Percentiles rank a stretch among this genome's conserved stretches.
Evolutionary conservation across 345 rosid species (phyloP).

Genomic region (Raphanus raphanistrum): DNA sequence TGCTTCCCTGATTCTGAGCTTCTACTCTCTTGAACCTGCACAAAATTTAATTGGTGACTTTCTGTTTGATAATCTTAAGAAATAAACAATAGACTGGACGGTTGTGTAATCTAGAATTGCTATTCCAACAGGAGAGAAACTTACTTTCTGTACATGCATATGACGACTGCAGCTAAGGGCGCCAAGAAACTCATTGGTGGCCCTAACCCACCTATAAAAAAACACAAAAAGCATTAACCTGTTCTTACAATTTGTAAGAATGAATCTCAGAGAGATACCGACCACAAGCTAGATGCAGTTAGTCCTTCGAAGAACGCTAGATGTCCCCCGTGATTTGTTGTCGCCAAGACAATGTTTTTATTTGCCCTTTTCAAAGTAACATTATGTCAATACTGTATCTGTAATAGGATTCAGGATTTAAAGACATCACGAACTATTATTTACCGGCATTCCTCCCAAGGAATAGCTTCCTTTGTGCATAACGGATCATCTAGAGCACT

Average conservation of each 20-base stretch:
- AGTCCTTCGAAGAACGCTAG: slow-evolving; percentile 88
- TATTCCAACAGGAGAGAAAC: background rate
- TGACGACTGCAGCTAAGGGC: slow-evolving; percentile 58
- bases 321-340: slow-evolving; percentile 82
- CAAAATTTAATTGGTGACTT: background rate
- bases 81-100: background rate
- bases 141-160: slow-evolving; percentile 68
- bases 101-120: background rate
- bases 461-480: slow-evolving; percentile 90
- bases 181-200: slow-evolving; percentile 66
- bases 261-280: slow-evolving; percentile 25
- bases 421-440: slow-evolving; percentile 14
- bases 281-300: slow-evolving; percentile 63
- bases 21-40: slow-evolving; percentile 42
- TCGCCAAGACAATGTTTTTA: slow-evolving; percentile 72
- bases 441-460: slow-evolving; percentile 94
- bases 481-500: slow-evolving; percentile 92
- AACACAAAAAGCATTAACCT: background rate
- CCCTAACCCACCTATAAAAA: slow-evolving; percentile 86
- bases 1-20: slow-evolving; percentile 27
- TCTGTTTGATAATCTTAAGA: background rate
- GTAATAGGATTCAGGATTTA: slow-evolving; percentile 5
- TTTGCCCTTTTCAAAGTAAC: slow-evolving; percentile 55
- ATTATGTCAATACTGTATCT: slow-evolving; percentile 10
- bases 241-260: background rate